Percentiles rank a stretch among this genome's conserved stretches.
phyloP scores from a whole-genome alignment of 2,329 filamentous ascomycete species.

The Cercospora sojina region DNA sequence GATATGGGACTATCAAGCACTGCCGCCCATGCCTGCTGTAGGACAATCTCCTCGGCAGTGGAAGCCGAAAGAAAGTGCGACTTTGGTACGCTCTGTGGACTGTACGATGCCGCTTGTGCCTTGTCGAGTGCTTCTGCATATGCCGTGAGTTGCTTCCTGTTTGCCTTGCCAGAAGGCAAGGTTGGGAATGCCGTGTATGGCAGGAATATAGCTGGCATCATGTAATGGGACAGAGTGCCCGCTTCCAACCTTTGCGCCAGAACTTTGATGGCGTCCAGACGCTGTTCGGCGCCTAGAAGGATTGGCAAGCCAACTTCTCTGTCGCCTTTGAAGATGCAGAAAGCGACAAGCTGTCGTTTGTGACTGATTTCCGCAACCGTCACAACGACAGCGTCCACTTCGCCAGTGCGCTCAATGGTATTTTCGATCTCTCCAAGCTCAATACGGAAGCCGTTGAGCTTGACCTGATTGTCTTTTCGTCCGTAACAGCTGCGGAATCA shows the following conservation, averaged over 20 bases:
- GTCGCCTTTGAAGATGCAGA: neutral
- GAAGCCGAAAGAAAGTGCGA: neutral
- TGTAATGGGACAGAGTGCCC: neutral
- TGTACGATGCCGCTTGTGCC: neutral
- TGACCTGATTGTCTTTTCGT: slow-evolving; percentile 74
- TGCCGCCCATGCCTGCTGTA: neutral
- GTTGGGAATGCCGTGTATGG: neutral
- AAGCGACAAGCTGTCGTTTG: neutral
- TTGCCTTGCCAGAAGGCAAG: neutral
- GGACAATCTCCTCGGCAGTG: neutral
- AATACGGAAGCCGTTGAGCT: slow-evolving; percentile 72
- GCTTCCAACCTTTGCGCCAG: neutral
- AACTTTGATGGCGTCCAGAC: neutral
- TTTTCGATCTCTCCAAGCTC: slow-evolving; percentile 69
- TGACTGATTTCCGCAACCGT: neutral
- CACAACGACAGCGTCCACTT: neutral
- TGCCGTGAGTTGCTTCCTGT: neutral
- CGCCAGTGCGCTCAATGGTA: neutral
- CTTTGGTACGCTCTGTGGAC: neutral
- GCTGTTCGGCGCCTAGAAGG: neutral
- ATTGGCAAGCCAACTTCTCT: neutral
- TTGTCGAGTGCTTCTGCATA: neutral
- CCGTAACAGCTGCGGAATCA: slow-evolving; percentile 41
- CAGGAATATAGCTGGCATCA: neutral
- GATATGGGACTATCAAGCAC: neutral